Evolutionary conservation across 306 rosid species (phyloP), one percentile per base, ranked within the genome.

Genomic region (Lotus japonicus): DNA sequence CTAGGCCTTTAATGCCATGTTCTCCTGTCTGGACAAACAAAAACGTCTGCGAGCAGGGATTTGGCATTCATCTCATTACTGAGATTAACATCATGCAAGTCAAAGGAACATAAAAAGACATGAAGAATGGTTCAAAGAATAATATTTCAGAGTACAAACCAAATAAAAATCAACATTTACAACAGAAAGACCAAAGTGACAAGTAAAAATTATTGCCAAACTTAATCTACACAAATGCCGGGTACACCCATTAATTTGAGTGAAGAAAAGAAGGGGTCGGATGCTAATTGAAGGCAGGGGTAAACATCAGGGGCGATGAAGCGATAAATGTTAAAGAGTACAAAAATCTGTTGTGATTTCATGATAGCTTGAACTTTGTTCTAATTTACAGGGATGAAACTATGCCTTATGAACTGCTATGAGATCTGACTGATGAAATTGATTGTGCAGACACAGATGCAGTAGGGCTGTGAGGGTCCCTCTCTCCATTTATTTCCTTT

Each of bases 391-490:
- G 35, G 71, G 65, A 60, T 61, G 75, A 56, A 72, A 59, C 53
- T 44, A 43, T 18, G 59, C 58, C 70, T 87, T 70, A 95, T 13
- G 99, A 82, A 78, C 99, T 95, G 51, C 83, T 85, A 53, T 90
- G 99, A 65, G 99, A 95, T 81, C 92, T 87, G 33, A 95, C 84
- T 5, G 99, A 95, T 16, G 99, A 95, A 35, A 95, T 80, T 19
- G 99, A 95, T 11, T 90, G 97, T n/a, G 99, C 99, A 0, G 99
- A 94, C 54, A 90, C 80, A 2, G 99, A 95, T 5, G 99, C 96
- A 2, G 99, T 95, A 16, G 99, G 99, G 86, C 99, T 95, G 71
- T 79, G 88, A 48, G 56, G 87, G 9, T 95, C 99, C 26, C 91
- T 88, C 31, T 91, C 99, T 9, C 95, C 97, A 16, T 87, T 91